These are phyloP conservation scores for Leccinum fallax DNA, from an alignment of 1,284 basidiomycete species.

Conservation along the genomic window DNA sequence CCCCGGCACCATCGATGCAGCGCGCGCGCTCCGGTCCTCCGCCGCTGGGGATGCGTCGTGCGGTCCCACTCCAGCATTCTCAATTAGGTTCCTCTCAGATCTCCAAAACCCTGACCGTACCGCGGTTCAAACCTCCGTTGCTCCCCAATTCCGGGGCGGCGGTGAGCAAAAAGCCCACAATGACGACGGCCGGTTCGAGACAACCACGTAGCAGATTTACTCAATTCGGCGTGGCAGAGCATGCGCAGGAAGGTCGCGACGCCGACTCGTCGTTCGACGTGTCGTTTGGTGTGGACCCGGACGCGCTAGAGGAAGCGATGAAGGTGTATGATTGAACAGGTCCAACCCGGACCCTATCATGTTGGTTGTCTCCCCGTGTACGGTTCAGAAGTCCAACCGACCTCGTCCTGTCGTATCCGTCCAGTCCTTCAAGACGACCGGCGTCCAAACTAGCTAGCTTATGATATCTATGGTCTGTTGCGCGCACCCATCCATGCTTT, in stretches of 20 bases:
- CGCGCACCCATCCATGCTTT: too few relatives aligned
- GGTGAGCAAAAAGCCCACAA: slow-evolving; percentile 5
- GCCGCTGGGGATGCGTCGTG: slow-evolving; percentile 33
- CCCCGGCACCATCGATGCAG: slow-evolving; percentile 14
- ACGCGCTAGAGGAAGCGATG: slow-evolving; percentile 34
- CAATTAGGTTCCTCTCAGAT: slow-evolving; percentile 25
- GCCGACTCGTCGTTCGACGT: slow-evolving; percentile 36
- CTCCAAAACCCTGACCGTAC: slow-evolving; percentile 21
- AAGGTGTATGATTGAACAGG: slow-evolving; percentile 31
- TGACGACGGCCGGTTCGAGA: not conserved
- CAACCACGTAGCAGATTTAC: not conserved
- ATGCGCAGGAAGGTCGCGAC: slow-evolving; percentile 8
- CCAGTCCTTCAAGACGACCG: too few relatives aligned
- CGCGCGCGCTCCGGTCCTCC: slow-evolving; percentile 24
- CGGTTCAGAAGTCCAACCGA: too few relatives aligned
- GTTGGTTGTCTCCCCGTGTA: too few relatives aligned
- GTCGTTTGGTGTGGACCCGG: slow-evolving; percentile 33
- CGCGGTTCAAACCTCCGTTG: slow-evolving; percentile 34
- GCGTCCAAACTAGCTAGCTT: too few relatives aligned
- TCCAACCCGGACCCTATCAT: too few relatives aligned
- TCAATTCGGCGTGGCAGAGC: not conserved
- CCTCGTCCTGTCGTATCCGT: too few relatives aligned
- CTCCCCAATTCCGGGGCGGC: slow-evolving; percentile 11
- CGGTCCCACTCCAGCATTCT: slow-evolving; percentile 18
- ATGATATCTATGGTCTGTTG: too few relatives aligned